phyloP scores from a whole-genome alignment of 495 filamentous ascomycete species.

The Barbatosphaeria neglecta region DNA sequence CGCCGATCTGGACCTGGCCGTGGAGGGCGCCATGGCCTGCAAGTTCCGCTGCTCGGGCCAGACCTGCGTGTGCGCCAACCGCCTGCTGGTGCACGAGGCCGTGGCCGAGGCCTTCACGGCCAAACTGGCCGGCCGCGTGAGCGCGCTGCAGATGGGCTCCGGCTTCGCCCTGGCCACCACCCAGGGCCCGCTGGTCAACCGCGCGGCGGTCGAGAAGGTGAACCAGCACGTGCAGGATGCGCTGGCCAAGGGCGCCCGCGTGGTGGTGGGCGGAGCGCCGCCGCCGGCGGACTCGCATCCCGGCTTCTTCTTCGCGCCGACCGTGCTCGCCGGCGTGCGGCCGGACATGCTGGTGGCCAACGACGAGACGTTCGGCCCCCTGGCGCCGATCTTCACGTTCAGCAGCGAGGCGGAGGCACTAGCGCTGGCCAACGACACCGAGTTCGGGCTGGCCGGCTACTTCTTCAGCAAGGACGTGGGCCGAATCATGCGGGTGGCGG shows the following conservation, averaged over 20 bases:
- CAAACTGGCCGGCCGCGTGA: constrained; percentile 43
- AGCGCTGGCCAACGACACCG: constrained; percentile 48
- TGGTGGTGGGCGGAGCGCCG: constrained; percentile 46
- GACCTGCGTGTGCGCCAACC: constrained; percentile 62
- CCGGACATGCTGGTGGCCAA: constrained; percentile 49
- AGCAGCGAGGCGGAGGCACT: constrained; percentile 60
- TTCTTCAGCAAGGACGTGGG: constrained; percentile 66
- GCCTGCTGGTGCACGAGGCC: constrained; percentile 53
- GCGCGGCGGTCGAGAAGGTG: constrained; percentile 52
- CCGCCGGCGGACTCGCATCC: not conserved
- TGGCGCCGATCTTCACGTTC: constrained; percentile 57
- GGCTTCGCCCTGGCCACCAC: constrained; percentile 45
- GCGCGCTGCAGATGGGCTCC: constrained; percentile 51
- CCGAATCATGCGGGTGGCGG: constrained; percentile 56
- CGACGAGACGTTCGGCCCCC: constrained; percentile 62
- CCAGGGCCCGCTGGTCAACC: constrained; percentile 58
- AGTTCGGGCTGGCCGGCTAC: constrained; percentile 60
- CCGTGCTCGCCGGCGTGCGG: constrained; percentile 51
- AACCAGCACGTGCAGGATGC: constrained; percentile 53
- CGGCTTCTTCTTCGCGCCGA: constrained; percentile 66
- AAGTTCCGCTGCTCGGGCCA: constrained; percentile 61
- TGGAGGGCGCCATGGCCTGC: constrained; percentile 50
- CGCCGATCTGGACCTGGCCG: constrained; percentile 57
- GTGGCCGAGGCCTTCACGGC: constrained; percentile 43
- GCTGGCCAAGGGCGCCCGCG: constrained; percentile 42